Base-by-base conservation (phyloP, 257 asterid species). In the Galeopsis tetrahit region DNA sequence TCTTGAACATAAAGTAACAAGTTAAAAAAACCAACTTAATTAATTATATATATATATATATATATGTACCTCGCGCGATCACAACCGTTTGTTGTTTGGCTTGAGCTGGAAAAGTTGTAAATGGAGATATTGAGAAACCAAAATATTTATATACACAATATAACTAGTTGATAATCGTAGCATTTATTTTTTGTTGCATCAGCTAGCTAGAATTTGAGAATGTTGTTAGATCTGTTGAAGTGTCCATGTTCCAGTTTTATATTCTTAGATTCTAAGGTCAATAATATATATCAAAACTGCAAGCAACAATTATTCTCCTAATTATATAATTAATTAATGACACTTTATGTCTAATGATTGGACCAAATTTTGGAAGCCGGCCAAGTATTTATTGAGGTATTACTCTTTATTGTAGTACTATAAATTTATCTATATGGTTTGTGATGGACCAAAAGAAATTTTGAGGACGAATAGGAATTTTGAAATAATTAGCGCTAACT, bases 221-320 rank as follows among this genome's bases (percentile, higher is more conserved):
- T 49, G 51, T 21, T 74, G 55, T 42, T 71, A 42, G 31, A 73
- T 73, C 51, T 15, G 84, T 65, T 78, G 70, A 57, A 49, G 62
- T 78, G 81, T 78, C 77, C 63, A 71, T 78, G 34, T 52, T 63
- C 69, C 48, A 56, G 6, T 65, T 74, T 44, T 8, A 67, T 75
- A 79, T 82, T 82, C 82, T 82, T 82, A 80, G 82, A 79, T 73
- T 79, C 59, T 35, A 82, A 82, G 83, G 73, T 14, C 64, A 43
- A 64, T 72, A 49, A 39, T 28, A 68, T 52, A 39, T 28, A 68
- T 52, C 57, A 57, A 69, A 2, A 1, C 59, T 21, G 58, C 73
- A 82, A 82, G 79, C 80, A 80, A 80, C 11, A 33, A 71, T 52
- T 67, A 9, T 73, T 63, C 75, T 72, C 65, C 56, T 43, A 61